Evolutionary conservation across 148 eudicot genomes (phyloP).

Genomic region (Mesembryanthemum crystallinum): DNA sequence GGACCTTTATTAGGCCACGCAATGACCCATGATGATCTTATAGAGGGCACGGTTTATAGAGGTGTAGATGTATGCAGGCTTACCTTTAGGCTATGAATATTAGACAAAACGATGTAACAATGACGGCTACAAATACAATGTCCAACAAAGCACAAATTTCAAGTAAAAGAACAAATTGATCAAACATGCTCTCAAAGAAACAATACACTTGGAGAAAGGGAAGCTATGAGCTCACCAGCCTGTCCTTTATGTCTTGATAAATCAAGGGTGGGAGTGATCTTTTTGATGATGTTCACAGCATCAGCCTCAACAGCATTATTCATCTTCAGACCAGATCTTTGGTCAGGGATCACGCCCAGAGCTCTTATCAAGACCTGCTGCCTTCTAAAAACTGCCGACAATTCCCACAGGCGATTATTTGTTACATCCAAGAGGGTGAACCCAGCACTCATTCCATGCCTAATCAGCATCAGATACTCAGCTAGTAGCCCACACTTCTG

Average conservation of each 20-base stretch:
- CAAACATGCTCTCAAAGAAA: neutral
- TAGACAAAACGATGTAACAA: neutral
- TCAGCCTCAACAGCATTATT: conserved; percentile 55
- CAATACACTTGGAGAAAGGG: neutral
- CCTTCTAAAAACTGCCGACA: conserved; percentile 52
- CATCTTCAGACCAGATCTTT: conserved; percentile 31
- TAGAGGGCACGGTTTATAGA: too few species aligned
- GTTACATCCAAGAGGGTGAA: conserved; percentile 27
- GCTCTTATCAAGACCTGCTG: conserved; percentile 60
- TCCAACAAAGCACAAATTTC: neutral
- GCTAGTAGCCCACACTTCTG: conserved; percentile 20
- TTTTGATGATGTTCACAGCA: conserved; percentile 52
- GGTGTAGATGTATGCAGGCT: neutral
- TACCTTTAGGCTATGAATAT: neutral
- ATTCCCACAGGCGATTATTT: conserved; percentile 30
- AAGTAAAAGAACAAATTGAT: neutral
- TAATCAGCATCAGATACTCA: conserved; percentile 40
- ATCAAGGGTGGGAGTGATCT: conserved; percentile 71
- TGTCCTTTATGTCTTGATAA: conserved; percentile 76
- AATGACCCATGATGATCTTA: too few species aligned
- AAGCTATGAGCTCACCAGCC: conserved; percentile 58
- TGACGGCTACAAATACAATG: neutral
- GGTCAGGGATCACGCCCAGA: conserved; percentile 37
- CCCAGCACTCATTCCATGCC: conserved; percentile 38
- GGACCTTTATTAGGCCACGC: too few species aligned